A percentile compares a stretch with the other conserved stretches of the same genome.
Conservation (phyloP, 495 filamentous ascomycete genomes). For the Xylaria nigripes region DNA sequence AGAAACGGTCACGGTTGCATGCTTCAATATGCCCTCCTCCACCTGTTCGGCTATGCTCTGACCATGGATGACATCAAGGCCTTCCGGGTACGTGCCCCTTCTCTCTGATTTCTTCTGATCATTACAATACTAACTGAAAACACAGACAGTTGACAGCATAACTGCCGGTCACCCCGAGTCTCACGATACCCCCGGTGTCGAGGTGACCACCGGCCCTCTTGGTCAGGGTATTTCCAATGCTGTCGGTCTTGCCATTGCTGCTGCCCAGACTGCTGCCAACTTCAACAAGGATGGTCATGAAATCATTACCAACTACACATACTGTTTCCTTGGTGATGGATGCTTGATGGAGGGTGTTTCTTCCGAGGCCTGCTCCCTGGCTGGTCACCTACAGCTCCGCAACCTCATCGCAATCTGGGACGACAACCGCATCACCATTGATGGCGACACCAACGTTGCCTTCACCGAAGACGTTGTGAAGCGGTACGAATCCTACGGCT, state of each 20-base stretch:
- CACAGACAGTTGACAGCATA: constrained; percentile 75
- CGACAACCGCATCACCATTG: constrained; percentile 94
- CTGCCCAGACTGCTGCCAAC: constrained; percentile 76
- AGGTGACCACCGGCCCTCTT: constrained; percentile 95
- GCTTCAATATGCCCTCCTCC: constrained; percentile 97
- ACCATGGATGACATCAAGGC: constrained; percentile 84
- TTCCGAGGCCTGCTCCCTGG: constrained; percentile 81
- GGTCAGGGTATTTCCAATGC: constrained; percentile 93
- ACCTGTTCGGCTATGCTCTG: constrained; percentile 86
- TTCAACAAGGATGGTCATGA: constrained; percentile 98
- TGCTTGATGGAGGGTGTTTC: constrained; percentile 99
- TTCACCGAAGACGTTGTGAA: constrained; percentile 97
- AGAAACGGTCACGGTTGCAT: constrained; percentile 99
- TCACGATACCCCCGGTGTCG: constrained; percentile 91
- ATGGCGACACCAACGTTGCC: constrained; percentile 87
- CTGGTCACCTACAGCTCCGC: constrained; percentile 93
- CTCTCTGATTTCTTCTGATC: neutral
- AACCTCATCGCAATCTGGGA: constrained; percentile 97
- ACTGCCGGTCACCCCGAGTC: constrained; percentile 96
- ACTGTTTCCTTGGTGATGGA: constrained; percentile 92
- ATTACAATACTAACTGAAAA: constrained; percentile 5
- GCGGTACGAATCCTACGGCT: constrained; percentile 96
- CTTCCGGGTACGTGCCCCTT: constrained; percentile 71
- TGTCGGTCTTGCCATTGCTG: constrained; percentile 93
- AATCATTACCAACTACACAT: constrained; percentile 94